Evolutionary conservation across 345 rosid species (phyloP).

Genomic region (Boechera retrofracta): DNA sequence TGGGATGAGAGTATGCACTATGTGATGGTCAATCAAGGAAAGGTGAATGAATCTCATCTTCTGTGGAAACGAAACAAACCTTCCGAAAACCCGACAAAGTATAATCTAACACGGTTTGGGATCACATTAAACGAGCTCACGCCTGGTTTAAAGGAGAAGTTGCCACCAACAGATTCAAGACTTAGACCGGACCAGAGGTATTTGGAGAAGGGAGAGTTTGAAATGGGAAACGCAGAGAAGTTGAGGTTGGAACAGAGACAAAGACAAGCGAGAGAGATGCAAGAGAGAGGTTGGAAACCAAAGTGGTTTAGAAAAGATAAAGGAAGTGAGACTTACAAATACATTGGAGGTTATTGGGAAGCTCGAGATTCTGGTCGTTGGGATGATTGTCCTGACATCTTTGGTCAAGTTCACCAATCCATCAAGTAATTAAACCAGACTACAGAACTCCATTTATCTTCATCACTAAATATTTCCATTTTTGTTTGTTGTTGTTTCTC

Average conservation of each 20-base stretch:
- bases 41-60: slow-evolving; percentile 40
- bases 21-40: slow-evolving; percentile 41
- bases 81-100: slow-evolving; percentile 41
- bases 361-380: slow-evolving; percentile 65
- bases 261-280: slow-evolving; percentile 67
- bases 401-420: slow-evolving; percentile 59
- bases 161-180: slow-evolving; percentile 59
- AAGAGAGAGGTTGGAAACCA: slow-evolving; percentile 95
- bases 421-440: slow-evolving; percentile 1
- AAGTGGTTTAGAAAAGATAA: slow-evolving; percentile 80
- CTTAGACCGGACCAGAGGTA: slow-evolving; percentile 54
- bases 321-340: slow-evolving; percentile 56
- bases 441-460: slow-evolving; percentile 1
- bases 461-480: not conserved
- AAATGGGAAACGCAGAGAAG: slow-evolving; percentile 52
- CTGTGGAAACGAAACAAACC: slow-evolving; percentile 51
- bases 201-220: slow-evolving; percentile 53
- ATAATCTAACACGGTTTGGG: slow-evolving; percentile 49
- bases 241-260: slow-evolving; percentile 54
- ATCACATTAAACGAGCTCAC: slow-evolving; percentile 53
- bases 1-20: slow-evolving; percentile 57
- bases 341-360: slow-evolving; percentile 86
- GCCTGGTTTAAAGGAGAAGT: slow-evolving; percentile 50
- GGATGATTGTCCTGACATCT: slow-evolving; percentile 85
- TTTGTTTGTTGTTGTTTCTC: not conserved